Base-by-base conservation (phyloP, 2,329 filamentous ascomycete genomes). In the Herpotrichia juniperi region DNA sequence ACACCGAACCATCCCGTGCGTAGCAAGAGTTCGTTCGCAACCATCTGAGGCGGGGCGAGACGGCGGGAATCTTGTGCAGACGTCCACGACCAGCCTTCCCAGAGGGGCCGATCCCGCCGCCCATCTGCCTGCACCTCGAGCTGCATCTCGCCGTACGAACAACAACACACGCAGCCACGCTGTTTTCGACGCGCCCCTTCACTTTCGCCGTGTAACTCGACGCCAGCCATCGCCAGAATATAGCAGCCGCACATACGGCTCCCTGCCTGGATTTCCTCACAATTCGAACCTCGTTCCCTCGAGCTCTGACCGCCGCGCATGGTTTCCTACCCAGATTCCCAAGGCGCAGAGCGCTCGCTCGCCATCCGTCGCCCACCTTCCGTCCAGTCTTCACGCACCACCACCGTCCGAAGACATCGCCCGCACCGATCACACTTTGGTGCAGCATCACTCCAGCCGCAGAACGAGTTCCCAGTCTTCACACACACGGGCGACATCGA, bases 401-500 rank as follows among this genome's bases (percentile, higher is more conserved):
- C 78, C 7, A 74, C 68, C 32, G 63, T 67, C 22, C 81, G 87
- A 58, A 81, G 86, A 65, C 89, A 90, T 73, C 87, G 91, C 62
- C 90, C 92, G 67, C 88, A 89, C 70, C 88, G 91, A 57, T 94
- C 91, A 42, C 90, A 94, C 69, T 85, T 88, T 64, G 91, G 91
- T 51, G 87, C 87, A 55, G 55, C 65, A 28, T 83, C 85, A 16
- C 87, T 88, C 67, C 77, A 85, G 21, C 84, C 89, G 35, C 89
- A 90, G 69, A 97, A 97, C 71, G 93, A 97, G 72, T 97, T 97
- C 64, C 93, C 93, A 19, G 79, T 96, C 68, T 97, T 97, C 75
- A 87, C 87, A 44, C 88, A 93, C 64, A 93, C 90, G 31, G 93
- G 93, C 68, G 93, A 97, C 74, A 91, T 97, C 66, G 93, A 97